phyloP scores from a whole-genome alignment of 1,284 basidiomycete genomes.

The Pseudozyma sp. region DNA sequence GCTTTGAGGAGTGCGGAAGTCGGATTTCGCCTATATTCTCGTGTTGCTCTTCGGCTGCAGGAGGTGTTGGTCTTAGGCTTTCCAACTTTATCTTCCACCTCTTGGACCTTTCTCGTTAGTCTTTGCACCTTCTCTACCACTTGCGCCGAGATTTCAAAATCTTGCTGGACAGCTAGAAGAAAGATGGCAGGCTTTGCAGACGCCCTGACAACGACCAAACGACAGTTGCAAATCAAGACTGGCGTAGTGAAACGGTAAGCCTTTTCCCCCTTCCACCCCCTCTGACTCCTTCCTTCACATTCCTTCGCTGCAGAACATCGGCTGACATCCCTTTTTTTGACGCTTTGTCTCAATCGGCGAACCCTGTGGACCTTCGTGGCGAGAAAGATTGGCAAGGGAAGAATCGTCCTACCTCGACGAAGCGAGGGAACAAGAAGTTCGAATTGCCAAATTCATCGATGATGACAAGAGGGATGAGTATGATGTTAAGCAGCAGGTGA shows the following conservation, averaged over 20 bases:
- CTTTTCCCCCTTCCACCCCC: neutral
- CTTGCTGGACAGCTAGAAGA: neutral
- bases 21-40: neutral
- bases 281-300: neutral
- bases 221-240: conserved; percentile 59
- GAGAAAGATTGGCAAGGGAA: conserved; percentile 55
- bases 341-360: neutral
- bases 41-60: neutral
- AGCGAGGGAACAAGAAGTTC: conserved; percentile 40
- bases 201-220: conserved; percentile 28
- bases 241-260: conserved; percentile 56
- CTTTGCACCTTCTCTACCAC: neutral
- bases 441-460: conserved; percentile 39
- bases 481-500: conserved; percentile 57
- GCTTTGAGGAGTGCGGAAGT: neutral
- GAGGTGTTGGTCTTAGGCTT: neutral
- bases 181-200: conserved; percentile 37
- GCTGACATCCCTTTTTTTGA: neutral
- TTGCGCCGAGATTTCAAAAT: no score
- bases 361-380: neutral
- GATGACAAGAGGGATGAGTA: conserved; percentile 50
- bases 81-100: no score
- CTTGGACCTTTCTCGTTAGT: no score
- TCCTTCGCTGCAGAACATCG: no score
- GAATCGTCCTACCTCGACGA: conserved; percentile 51